Conservation (phyloP, 257 asterid genomes). For the Rhazya stricta region DNA sequence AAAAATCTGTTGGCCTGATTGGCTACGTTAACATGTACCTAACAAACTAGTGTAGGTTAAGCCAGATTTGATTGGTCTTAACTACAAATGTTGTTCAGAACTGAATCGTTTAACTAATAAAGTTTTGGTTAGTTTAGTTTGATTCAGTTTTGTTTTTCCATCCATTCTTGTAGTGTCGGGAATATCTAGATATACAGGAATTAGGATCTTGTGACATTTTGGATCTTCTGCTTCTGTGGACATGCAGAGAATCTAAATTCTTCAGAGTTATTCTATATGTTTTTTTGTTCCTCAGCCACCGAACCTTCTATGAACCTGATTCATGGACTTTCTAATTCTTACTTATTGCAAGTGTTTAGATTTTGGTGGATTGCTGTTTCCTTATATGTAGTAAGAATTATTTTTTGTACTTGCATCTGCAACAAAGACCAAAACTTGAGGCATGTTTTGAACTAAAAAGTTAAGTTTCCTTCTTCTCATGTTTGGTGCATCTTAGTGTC, state of each 20-base stretch:
- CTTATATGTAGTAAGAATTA: neutral
- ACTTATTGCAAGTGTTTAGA: neutral
- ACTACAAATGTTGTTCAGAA: neutral
- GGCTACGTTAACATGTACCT: neutral
- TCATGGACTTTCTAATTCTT: neutral
- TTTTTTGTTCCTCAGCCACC: neutral
- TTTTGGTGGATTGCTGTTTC: neutral
- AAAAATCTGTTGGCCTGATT: neutral
- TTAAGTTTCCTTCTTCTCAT: neutral
- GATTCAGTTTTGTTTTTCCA: neutral
- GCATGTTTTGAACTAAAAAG: neutral
- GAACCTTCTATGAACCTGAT: neutral
- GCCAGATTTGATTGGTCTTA: neutral
- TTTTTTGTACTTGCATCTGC: neutral
- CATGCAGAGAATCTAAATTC: neutral
- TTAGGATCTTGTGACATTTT: neutral
- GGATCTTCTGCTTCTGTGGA: neutral
- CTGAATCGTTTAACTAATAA: neutral
- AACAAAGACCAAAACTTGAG: neutral
- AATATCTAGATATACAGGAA: neutral
- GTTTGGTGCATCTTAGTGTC: neutral
- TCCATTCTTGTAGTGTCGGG: neutral
- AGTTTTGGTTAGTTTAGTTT: neutral
- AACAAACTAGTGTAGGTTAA: neutral
- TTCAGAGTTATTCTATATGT: neutral